Evolutionary conservation across 2,329 filamentous ascomycete species (phyloP), one percentile per base, ranked within the genome.

Genomic region (Paraconiothyrium brasiliense): DNA sequence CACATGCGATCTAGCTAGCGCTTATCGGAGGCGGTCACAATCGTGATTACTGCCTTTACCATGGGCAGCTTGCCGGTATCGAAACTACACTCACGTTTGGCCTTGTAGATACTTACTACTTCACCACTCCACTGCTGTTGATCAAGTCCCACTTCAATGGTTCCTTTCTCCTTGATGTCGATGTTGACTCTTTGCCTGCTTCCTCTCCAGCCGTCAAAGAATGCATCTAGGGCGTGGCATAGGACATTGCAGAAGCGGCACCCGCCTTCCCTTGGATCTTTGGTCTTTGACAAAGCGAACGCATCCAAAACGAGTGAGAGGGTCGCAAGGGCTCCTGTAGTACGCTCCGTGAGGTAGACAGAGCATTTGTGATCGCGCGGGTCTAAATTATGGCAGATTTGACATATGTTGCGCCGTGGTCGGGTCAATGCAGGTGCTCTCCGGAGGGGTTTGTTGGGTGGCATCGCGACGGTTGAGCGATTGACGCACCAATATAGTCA

Each of bases 211-310:
- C 59, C 63, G 6, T 65, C 62, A 27, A 71, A 71, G 51, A 75
- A 74, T 0, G 69, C 68, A 48, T 76, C 74, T 34, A 76, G 60
- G 9, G 71, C 70, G 51, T 73, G 64, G 10, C 66, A 52, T 22
- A 77, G 60, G 1, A 73, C 67, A 48, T 58, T 56, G 58, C 74
- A 77, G 54, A 73, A 76, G 30, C 71, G 70, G 51, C 74, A 77
- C 13, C 66, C 71, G 9, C 67, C 63, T 39, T 66, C 66, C 9
- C 59, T 46, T 9, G 57, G 51, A 20, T 58, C 52, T 55, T 63
- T 70, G 2, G 61, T 66, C 34, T 62, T 71, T 2, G 68, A 61
- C 22, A 73, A 52, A 20, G 49, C 62, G 41, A 75, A 65, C 3
- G 70, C 65, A 65, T 76, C 74, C 20, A 75, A 48, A 5, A 75